These are phyloP conservation scores for Cordyceps farinosa DNA, from an alignment of 2,329 filamentous ascomycete genomes.

Conservation along the genomic window DNA sequence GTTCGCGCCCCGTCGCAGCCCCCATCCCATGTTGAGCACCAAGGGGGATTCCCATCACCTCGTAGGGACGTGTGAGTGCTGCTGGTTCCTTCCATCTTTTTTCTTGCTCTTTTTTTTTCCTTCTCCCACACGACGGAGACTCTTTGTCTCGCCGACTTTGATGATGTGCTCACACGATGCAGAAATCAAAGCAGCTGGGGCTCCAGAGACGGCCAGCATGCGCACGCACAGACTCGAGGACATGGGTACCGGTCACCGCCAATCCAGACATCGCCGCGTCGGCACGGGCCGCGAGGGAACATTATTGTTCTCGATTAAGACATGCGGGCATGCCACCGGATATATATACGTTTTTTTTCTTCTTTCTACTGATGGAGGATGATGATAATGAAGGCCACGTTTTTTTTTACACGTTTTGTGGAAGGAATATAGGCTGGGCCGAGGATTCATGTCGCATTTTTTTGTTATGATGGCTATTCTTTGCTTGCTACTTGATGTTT, in stretches of 20 bases:
- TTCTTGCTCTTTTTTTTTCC: not conserved
- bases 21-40: not conserved
- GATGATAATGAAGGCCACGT: not conserved
- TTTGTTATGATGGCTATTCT: not conserved
- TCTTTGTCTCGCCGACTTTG: not conserved
- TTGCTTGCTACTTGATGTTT: not conserved
- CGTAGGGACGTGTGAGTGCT: constrained; percentile 17
- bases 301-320: constrained; percentile 13
- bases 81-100: constrained; percentile 9
- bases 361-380: not conserved
- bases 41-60: constrained; percentile 10
- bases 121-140: not conserved
- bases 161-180: constrained; percentile 12
- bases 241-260: constrained; percentile 13
- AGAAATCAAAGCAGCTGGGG: constrained; percentile 12
- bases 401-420: not conserved
- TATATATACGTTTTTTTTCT: constrained; percentile 6
- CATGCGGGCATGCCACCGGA: not conserved
- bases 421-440: not conserved
- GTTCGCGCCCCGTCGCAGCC: constrained; percentile 8
- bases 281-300: constrained; percentile 7
- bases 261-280: constrained; percentile 12
- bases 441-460: not conserved
- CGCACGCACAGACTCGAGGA: constrained; percentile 1
- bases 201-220: constrained; percentile 8